These are phyloP conservation scores for Neocatenulostroma microsporum DNA, from an alignment of 2,329 filamentous ascomycete species.

Conservation along the genomic window DNA sequence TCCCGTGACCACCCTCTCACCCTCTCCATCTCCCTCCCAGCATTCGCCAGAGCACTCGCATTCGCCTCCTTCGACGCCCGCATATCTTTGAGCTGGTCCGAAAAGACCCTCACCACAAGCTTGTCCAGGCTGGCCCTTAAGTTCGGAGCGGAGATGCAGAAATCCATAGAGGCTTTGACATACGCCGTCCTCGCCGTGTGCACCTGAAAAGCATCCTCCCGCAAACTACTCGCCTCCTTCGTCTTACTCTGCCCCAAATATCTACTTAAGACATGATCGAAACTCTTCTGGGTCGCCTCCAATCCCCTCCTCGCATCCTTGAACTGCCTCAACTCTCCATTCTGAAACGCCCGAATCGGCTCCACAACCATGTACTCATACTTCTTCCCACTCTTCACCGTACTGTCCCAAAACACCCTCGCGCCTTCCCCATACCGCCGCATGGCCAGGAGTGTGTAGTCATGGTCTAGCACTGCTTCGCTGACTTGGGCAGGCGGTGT, in stretches of 20 bases:
- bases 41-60: slow-evolving; percentile 54
- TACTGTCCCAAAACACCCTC: slow-evolving; percentile 76
- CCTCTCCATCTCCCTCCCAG: slow-evolving; percentile 76
- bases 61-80: slow-evolving; percentile 61
- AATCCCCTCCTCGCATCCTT: slow-evolving; percentile 72
- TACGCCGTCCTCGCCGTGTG: slow-evolving; percentile 90
- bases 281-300: slow-evolving; percentile 73
- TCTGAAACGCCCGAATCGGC: slow-evolving; percentile 70
- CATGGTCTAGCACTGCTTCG: slow-evolving; percentile 84
- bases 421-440: slow-evolving; percentile 78
- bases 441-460: slow-evolving; percentile 84
- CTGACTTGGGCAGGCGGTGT: slow-evolving; percentile 66
- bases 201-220: slow-evolving; percentile 92
- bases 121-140: slow-evolving; percentile 77
- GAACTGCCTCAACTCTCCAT: slow-evolving; percentile 72
- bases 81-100: slow-evolving; percentile 84
- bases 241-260: slow-evolving; percentile 82
- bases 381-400: slow-evolving; percentile 65
- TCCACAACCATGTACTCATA: slow-evolving; percentile 72
- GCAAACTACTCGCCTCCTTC: slow-evolving; percentile 82
- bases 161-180: slow-evolving; percentile 87
- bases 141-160: slow-evolving; percentile 79
- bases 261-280: slow-evolving; percentile 71
- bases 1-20: slow-evolving; percentile 88
- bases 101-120: slow-evolving; percentile 74